Base-by-base conservation (phyloP, 306 rosid genomes). In the Ceratonia siliqua region DNA sequence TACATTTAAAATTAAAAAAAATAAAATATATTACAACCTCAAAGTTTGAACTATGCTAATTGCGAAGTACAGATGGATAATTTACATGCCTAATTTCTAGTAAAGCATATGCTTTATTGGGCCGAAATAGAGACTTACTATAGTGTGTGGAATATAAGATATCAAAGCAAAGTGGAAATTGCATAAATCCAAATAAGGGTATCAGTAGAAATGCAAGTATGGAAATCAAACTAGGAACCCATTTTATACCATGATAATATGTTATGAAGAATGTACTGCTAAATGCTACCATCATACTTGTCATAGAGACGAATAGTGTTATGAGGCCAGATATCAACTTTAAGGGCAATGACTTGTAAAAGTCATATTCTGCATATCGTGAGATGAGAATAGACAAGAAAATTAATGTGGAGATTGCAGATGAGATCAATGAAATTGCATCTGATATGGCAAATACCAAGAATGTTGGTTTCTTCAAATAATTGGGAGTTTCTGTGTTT, bases 351-450 rank as follows among this genome's bases (percentile, higher is more conserved):
- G 84, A 75, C 27, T 10, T 64, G 27, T 78, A 52, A 21, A 88
- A 88, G 48, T 88, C 88, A 0, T 77, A 9, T 62, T 81, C 82
- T 0, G 81, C 82, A 8, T 85, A 88, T 15, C 89, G 70, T 0
- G 92, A 80, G 0, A 79, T 85, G 8, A 87, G 84, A 20, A 82
- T 82, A 4, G 82, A 84, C 73, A 82, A 56, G 71, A 87, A 87
- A 74, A 88, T 81, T 1, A 86, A 28, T 28, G 63, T 66, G 25
- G 87, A 55, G 3, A 83, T 76, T 12, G 83, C 7, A 3, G 90
- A 81, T 17, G 85, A 68, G 75, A 88, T 39, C 7, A 88, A 21
- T 35, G 92, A 83, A n/a, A 6, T 1, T 8, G 77, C 87, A 17
- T 28, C n/a, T n/a, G n/a, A n/a, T n/a, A n/a, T n/a, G n/a, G n/a